Evolutionary conservation across 2,329 filamentous ascomycete genomes (phyloP).

Genomic region (Diplodia mutila): DNA sequence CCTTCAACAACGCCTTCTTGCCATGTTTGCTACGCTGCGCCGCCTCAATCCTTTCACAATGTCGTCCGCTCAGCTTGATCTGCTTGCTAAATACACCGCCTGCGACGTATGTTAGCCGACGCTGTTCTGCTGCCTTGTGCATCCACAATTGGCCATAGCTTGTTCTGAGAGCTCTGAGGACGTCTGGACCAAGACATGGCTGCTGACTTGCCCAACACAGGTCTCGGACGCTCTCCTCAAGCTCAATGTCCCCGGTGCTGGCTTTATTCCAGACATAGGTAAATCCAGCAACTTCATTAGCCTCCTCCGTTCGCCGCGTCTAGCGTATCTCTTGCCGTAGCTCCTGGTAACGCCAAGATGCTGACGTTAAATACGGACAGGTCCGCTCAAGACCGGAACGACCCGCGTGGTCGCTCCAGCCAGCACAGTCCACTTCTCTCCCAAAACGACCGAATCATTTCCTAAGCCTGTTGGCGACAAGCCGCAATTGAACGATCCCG

Average conservation of each 20-base stretch:
- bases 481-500: slow-evolving; percentile 7
- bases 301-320: background rate
- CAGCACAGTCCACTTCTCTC: slow-evolving; percentile 65
- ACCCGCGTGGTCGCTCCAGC: slow-evolving; percentile 55
- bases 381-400: slow-evolving; percentile 34
- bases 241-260: slow-evolving; percentile 67
- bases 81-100: slow-evolving; percentile 35
- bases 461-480: slow-evolving; percentile 12
- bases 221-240: slow-evolving; percentile 75
- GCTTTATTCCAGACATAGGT: slow-evolving; percentile 68
- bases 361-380: slow-evolving; percentile 28
- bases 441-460: slow-evolving; percentile 55
- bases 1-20: background rate
- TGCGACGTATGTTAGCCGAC: slow-evolving; percentile 38
- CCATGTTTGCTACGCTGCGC: slow-evolving; percentile 7
- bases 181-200: too few relatives aligned
- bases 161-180: background rate
- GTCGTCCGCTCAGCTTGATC: slow-evolving; percentile 29
- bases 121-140: background rate
- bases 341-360: background rate
- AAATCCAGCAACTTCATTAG: background rate
- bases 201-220: slow-evolving; percentile 40
- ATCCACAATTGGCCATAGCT: background rate
- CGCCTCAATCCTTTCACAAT: slow-evolving; percentile 17
- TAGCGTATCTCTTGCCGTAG: background rate